phyloP scores from a whole-genome alignment of 2,329 filamentous ascomycete genomes.

The Ophidiomyces ophidiicola region DNA sequence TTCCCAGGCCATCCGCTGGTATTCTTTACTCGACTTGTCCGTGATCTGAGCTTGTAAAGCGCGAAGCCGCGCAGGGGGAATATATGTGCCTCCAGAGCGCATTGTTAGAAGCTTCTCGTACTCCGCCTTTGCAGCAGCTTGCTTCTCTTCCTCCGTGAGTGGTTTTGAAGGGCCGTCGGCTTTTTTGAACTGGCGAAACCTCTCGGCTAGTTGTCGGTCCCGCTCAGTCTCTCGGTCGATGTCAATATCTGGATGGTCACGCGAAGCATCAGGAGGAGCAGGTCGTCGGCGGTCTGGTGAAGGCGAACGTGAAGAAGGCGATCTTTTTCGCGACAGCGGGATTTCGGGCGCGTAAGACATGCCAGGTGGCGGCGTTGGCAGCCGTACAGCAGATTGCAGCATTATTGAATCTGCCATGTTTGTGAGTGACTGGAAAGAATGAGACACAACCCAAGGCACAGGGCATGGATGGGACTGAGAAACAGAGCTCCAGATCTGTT shows the following conservation, averaged over 20 bases:
- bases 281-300: slow-evolving; percentile 41
- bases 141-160: slow-evolving; percentile 68
- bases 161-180: slow-evolving; percentile 37
- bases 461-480: neutral
- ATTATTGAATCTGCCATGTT: slow-evolving; percentile 36
- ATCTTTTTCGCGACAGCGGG: slow-evolving; percentile 44
- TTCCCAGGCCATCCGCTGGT: slow-evolving; percentile 98
- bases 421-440: neutral
- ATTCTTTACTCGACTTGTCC: slow-evolving; percentile 91
- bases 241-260: slow-evolving; percentile 38
- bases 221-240: slow-evolving; percentile 39
- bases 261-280: slow-evolving; percentile 28
- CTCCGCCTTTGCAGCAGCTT: slow-evolving; percentile 78
- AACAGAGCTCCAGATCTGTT: neutral
- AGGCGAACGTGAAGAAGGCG: slow-evolving; percentile 43
- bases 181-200: slow-evolving; percentile 40
- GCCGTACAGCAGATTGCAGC: slow-evolving; percentile 46
- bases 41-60: slow-evolving; percentile 94
- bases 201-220: slow-evolving; percentile 41
- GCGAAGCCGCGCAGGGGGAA: slow-evolving; percentile 78
- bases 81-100: slow-evolving; percentile 91
- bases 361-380: slow-evolving; percentile 45
- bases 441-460: neutral
- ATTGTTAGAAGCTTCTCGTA: slow-evolving; percentile 85
- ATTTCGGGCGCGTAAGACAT: slow-evolving; percentile 37